Percentiles rank a stretch among this genome's conserved stretches.
phyloP scores from a whole-genome alignment of 768 basidiomycete genomes.

The Asterophora lycoperdoides region DNA sequence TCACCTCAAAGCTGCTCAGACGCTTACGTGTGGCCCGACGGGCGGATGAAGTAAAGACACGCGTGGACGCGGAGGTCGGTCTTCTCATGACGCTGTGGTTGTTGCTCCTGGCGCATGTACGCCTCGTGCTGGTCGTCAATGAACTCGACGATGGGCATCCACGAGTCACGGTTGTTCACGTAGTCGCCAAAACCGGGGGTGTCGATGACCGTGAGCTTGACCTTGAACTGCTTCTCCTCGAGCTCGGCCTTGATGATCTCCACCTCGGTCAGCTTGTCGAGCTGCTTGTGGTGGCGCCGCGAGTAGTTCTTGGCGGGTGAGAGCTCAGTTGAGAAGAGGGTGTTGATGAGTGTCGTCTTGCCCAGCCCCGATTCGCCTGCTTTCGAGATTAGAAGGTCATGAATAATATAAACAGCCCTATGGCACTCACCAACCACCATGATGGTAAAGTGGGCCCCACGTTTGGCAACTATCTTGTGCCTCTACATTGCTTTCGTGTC shows the following conservation, averaged over 20 bases:
- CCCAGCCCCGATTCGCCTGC: conserved; percentile 95
- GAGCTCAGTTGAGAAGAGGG: conserved; percentile 96
- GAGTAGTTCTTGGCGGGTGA: conserved; percentile 88
- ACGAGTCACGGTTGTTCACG: conserved; percentile 99
- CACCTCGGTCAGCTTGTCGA: conserved; percentile 97
- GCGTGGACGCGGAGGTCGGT: conserved; percentile 94
- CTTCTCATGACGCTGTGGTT: conserved; percentile 93
- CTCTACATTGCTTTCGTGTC: conserved; percentile 51
- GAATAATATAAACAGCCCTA: neutral
- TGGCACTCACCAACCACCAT: conserved; percentile 90
- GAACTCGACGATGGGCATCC: conserved; percentile 98
- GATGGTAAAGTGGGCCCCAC: conserved; percentile 95
- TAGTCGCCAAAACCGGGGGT: conserved; percentile 99
- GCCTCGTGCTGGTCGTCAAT: conserved; percentile 95
- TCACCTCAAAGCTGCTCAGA: neutral
- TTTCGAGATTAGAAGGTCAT: conserved; percentile 1
- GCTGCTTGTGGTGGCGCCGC: conserved; percentile 87
- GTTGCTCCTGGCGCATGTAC: conserved; percentile 98
- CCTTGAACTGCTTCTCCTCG: conserved; percentile 98
- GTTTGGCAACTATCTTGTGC: conserved; percentile 99
- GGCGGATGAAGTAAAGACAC: conserved; percentile 94
- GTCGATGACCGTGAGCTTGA: conserved; percentile 98
- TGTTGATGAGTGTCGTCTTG: conserved; percentile 98
- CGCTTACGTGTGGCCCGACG: conserved; percentile 93
- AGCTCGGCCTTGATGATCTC: conserved; percentile 99